Conservation (phyloP, 306 rosid species). For the Arachis stenosperma region DNA sequence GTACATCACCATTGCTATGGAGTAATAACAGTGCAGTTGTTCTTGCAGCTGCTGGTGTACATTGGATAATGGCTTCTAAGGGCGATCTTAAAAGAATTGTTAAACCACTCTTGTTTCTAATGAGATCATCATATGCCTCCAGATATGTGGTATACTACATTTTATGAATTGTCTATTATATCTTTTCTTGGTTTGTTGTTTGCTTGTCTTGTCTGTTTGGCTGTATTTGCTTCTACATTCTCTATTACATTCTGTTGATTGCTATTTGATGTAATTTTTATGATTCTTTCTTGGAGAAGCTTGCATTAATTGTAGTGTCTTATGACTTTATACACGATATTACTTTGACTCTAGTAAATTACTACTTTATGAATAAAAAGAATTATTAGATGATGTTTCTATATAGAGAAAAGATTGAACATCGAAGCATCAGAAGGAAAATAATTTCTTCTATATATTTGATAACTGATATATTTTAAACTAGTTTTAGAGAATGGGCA, state of each 20-base stretch:
- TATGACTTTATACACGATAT: not conserved
- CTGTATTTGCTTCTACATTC: not conserved
- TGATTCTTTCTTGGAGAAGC: slow-evolving; percentile 27
- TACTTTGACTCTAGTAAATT: slow-evolving; percentile 1
- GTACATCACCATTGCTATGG: slow-evolving; percentile 94
- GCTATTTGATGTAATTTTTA: slow-evolving; percentile 5
- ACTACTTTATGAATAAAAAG: not conserved
- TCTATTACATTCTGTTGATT: slow-evolving; percentile 23
- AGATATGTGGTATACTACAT: slow-evolving; percentile 78
- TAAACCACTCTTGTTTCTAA: slow-evolving; percentile 84
- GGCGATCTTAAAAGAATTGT: slow-evolving; percentile 67
- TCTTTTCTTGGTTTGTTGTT: not conserved
- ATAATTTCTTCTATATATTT: not conserved
- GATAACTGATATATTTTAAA: slow-evolving; percentile 30
- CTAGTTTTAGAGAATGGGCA: slow-evolving; percentile 26
- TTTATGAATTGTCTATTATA: slow-evolving; percentile 34
- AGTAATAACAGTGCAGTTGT: slow-evolving; percentile 95
- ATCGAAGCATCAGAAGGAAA: not conserved
- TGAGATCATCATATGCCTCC: slow-evolving; percentile 81
- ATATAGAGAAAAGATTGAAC: not conserved
- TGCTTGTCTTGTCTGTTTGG: not conserved
- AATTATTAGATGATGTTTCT: not conserved
- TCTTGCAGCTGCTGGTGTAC: slow-evolving; percentile 91
- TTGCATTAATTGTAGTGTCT: slow-evolving; percentile 27
- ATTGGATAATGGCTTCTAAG: slow-evolving; percentile 91